Conservation (phyloP, 176 grass and related monocot genomes). For the Aegilops speltoides region DNA sequence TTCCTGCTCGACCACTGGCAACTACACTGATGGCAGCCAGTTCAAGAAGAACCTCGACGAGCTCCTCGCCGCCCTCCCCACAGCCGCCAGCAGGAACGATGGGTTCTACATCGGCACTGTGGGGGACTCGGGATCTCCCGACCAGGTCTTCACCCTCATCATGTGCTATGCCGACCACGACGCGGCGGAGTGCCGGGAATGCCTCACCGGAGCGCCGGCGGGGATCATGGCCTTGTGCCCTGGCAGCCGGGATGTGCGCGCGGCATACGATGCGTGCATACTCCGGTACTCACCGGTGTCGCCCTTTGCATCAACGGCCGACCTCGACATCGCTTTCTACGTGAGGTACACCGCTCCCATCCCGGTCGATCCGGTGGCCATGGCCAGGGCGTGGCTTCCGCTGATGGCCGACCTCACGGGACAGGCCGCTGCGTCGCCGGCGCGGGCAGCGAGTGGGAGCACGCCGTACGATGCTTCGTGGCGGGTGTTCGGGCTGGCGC, state of each 20-base stretch:
- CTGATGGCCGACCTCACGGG: constrained; percentile 1
- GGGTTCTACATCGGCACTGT: constrained; percentile 3
- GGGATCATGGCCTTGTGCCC: neutral
- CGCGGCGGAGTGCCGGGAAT: neutral
- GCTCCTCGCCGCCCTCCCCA: neutral
- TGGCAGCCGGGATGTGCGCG: neutral
- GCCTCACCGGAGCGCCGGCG: neutral
- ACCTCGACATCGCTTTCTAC: neutral
- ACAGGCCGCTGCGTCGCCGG: neutral
- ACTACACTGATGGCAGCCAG: constrained; percentile 32
- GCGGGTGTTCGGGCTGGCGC: constrained; percentile 38
- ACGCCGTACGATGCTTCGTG: neutral
- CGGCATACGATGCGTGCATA: constrained; percentile 18
- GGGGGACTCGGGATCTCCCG: neutral
- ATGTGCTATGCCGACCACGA: constrained; percentile 26
- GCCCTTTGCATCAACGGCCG: neutral
- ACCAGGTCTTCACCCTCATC: constrained; percentile 28
- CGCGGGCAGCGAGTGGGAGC: neutral
- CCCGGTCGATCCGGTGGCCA: neutral
- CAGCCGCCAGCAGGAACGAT: neutral
- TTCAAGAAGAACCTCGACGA: constrained; percentile 29
- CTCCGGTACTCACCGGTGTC: constrained; percentile 36
- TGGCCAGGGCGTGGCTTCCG: neutral
- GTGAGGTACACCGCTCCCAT: neutral
- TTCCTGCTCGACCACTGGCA: neutral